A percentile compares a stretch with the other conserved stretches of the same genome.
Conservation (phyloP, 2,329 filamentous ascomycete genomes). For the Monilinia laxa region DNA sequence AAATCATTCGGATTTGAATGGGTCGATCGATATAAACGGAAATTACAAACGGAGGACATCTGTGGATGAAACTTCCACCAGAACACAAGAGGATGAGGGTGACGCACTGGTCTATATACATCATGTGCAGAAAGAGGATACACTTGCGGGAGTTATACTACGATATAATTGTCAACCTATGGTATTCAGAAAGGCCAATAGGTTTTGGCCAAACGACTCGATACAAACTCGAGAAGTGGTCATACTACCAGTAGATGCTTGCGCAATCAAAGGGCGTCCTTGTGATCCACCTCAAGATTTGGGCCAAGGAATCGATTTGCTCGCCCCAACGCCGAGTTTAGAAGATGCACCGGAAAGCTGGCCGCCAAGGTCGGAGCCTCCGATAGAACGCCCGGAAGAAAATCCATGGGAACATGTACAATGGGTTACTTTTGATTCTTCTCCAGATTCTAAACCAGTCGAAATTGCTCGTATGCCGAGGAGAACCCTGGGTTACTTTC, state of each 20-base stretch:
- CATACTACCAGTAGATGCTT: constrained; percentile 84
- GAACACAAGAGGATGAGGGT: constrained; percentile 55
- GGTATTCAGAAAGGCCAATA: constrained; percentile 80
- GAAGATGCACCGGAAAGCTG: constrained; percentile 38
- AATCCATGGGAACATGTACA: constrained; percentile 84
- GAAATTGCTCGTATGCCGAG: constrained; percentile 85
- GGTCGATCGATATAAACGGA: constrained; percentile 50
- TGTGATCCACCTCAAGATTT: constrained; percentile 50
- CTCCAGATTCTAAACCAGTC: constrained; percentile 60
- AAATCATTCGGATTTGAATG: constrained; percentile 60
- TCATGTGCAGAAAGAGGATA: constrained; percentile 78
- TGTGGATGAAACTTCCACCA: constrained; percentile 32
- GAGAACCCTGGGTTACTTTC: constrained; percentile 84
- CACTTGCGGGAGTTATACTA: constrained; percentile 85
- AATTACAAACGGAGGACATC: constrained; percentile 38
- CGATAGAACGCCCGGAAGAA: constrained; percentile 41
- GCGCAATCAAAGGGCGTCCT: constrained; percentile 74
- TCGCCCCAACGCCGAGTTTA: constrained; percentile 50
- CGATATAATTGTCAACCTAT: constrained; percentile 85
- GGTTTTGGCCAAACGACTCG: constrained; percentile 91
- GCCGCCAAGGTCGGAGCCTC: constrained; percentile 33
- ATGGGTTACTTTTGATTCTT: constrained; percentile 80
- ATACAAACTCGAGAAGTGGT: constrained; percentile 82
- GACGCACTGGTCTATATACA: constrained; percentile 90
- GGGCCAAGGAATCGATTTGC: constrained; percentile 49